These are phyloP conservation scores for Nannochloropsis gaditana DNA, from an alignment of 108 stramenopile genomes.

Conservation along the genomic window DNA sequence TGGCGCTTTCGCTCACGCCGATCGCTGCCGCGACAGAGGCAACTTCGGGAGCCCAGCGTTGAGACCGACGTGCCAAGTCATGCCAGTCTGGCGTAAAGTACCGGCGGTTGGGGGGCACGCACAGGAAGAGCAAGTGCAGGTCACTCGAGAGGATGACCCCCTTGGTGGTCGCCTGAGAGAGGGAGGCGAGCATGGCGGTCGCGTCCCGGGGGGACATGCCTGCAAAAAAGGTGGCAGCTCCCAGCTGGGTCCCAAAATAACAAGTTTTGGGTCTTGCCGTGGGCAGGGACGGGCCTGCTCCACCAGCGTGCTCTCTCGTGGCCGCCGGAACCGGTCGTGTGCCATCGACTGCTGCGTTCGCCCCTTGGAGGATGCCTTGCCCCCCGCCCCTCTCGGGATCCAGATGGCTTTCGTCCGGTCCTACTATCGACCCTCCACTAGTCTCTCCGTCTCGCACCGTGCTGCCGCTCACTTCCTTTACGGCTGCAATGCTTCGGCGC, in stretches of 20 bases:
- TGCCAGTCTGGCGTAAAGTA: neutral
- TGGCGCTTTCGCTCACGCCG: neutral
- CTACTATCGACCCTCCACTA: no score
- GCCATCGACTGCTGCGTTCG: neutral
- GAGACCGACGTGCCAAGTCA: neutral
- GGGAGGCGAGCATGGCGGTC: constrained; percentile 28
- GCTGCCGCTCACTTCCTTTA: neutral
- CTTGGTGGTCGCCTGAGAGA: constrained; percentile 28
- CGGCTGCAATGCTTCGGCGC: neutral
- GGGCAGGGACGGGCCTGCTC: neutral
- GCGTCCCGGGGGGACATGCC: constrained; percentile 35
- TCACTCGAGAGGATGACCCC: constrained; percentile 35
- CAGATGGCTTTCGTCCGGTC: neutral
- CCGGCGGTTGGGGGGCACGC: neutral
- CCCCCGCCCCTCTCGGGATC: neutral
- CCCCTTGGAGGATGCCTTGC: neutral
- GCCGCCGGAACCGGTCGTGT: neutral
- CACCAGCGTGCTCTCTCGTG: neutral
- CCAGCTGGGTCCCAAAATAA: neutral
- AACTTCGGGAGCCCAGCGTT: neutral
- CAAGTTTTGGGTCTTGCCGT: neutral
- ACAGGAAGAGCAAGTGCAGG: constrained; percentile 33
- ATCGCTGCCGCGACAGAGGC: neutral
- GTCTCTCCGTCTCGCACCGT: neutral
- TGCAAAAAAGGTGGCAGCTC: constrained; percentile 38